Conservation (phyloP, 176 grass and related monocot genomes). For the Saccharum officinarum region DNA sequence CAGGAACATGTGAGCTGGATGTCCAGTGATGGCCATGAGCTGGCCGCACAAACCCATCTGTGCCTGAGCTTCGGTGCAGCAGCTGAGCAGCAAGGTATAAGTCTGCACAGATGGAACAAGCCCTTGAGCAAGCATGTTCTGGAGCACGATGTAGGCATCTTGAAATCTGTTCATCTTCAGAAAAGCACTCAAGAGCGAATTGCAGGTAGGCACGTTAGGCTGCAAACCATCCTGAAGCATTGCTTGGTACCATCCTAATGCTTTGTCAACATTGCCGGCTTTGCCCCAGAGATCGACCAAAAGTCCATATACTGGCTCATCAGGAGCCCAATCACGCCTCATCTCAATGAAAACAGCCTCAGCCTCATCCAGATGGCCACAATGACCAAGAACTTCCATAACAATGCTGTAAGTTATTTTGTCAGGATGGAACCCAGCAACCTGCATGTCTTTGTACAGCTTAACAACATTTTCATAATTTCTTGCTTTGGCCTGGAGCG, state of each 20-base stretch:
- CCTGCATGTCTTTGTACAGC: constrained; percentile 94
- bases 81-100: constrained; percentile 90
- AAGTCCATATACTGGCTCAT: constrained; percentile 92
- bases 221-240: constrained; percentile 87
- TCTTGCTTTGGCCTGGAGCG: constrained; percentile 87
- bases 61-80: constrained; percentile 55
- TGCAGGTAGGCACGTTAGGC: constrained; percentile 93
- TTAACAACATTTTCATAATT: constrained; percentile 89
- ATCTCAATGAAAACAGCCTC: constrained; percentile 88
- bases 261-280: constrained; percentile 84
- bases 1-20: constrained; percentile 88
- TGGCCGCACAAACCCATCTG: constrained; percentile 68
- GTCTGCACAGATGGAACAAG: constrained; percentile 90
- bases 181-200: constrained; percentile 85
- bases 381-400: constrained; percentile 86
- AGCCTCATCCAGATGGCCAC: constrained; percentile 80
- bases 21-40: constrained; percentile 87
- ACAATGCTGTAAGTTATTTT: constrained; percentile 98
- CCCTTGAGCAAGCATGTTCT: constrained; percentile 72
- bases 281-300: constrained; percentile 98
- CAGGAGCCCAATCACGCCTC: constrained; percentile 83
- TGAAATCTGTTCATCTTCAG: constrained; percentile 69
- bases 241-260: constrained; percentile 70
- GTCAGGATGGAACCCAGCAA: constrained; percentile 91
- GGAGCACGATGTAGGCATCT: constrained; percentile 69